Conservation (phyloP, 768 basidiomycete species). For the Harrya chromipes region DNA sequence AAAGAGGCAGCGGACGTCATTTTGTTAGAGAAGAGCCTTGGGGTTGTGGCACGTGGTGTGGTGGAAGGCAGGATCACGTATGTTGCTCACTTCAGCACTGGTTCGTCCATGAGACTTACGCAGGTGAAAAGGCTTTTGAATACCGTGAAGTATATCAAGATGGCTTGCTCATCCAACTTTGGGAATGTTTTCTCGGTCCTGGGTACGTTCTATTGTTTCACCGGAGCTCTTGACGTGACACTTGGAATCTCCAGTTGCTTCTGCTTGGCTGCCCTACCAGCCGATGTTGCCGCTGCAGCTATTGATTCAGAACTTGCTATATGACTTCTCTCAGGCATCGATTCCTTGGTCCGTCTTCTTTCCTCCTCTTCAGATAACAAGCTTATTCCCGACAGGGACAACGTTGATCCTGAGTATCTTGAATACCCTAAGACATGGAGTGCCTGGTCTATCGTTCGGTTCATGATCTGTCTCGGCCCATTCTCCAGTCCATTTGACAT, state of each 20-base stretch:
- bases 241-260: slow-evolving; percentile 25
- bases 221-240: background rate
- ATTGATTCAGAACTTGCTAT: slow-evolving; percentile 32
- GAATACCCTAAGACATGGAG: slow-evolving; percentile 30
- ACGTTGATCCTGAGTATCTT: slow-evolving; percentile 37
- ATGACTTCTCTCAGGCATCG: slow-evolving; percentile 37
- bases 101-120: slow-evolving; percentile 6
- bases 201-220: slow-evolving; percentile 15
- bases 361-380: background rate
- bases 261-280: slow-evolving; percentile 37
- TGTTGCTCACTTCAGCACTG: slow-evolving; percentile 2
- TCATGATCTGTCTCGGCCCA: slow-evolving; percentile 36
- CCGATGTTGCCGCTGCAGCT: slow-evolving; percentile 35
- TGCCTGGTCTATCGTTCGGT: slow-evolving; percentile 34
- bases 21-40: slow-evolving; percentile 35
- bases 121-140: slow-evolving; percentile 30
- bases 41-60: slow-evolving; percentile 32
- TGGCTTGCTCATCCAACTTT: slow-evolving; percentile 38
- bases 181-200: slow-evolving; percentile 33
- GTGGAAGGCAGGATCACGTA: slow-evolving; percentile 34
- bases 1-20: slow-evolving; percentile 39
- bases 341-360: slow-evolving; percentile 31
- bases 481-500: slow-evolving; percentile 38
- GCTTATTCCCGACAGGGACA: slow-evolving; percentile 28
- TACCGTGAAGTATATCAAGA: slow-evolving; percentile 37